A percentile compares a stretch with the other conserved stretches of the same genome.
Conservation (phyloP, 805 yeast genomes). For the Candida succiphila region DNA sequence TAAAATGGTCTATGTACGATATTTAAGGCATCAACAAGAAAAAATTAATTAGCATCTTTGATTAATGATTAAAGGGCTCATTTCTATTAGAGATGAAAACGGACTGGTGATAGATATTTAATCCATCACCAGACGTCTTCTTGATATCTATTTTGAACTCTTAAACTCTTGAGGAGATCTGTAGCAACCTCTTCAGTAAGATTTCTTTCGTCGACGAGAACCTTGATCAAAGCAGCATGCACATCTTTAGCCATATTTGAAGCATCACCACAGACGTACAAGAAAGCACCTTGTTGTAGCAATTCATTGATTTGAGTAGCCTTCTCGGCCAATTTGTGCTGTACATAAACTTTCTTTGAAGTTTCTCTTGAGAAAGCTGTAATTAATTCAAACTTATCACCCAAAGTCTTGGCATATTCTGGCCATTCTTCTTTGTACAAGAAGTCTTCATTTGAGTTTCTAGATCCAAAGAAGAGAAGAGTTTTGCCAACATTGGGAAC, state of each 20-base stretch:
- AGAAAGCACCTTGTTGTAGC: slow-evolving; percentile 62
- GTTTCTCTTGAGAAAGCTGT: slow-evolving; percentile 85
- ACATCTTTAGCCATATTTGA: slow-evolving; percentile 93
- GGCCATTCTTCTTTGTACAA: slow-evolving; percentile 89
- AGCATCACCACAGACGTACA: slow-evolving; percentile 98
- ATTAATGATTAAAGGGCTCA: no score
- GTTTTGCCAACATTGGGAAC: slow-evolving; percentile 58
- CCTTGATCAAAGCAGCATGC: slow-evolving; percentile 52
- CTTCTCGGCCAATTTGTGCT: slow-evolving; percentile 57
- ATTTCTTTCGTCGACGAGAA: slow-evolving; percentile 55
- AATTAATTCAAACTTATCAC: slow-evolving; percentile 54
- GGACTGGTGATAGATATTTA: no score
- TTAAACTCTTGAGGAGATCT: slow-evolving; percentile 67
- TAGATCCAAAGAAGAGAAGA: slow-evolving; percentile 78
- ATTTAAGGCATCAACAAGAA: no score
- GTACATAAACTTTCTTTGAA: slow-evolving; percentile 71
- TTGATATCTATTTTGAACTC: slow-evolving; percentile 82
- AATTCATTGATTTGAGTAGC: slow-evolving; percentile 44
- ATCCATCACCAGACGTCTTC: slow-evolving; percentile 92
- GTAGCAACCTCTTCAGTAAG: slow-evolving; percentile 59
- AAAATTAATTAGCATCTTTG: no score
- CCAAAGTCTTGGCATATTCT: slow-evolving; percentile 51
- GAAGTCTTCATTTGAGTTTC: slow-evolving; percentile 71
- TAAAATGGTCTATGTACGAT: no score
- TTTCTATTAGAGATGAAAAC: no score